These are phyloP conservation scores for Cyberlindnera suaveolens DNA, from an alignment of 805 yeast genomes.

Conservation along the genomic window DNA sequence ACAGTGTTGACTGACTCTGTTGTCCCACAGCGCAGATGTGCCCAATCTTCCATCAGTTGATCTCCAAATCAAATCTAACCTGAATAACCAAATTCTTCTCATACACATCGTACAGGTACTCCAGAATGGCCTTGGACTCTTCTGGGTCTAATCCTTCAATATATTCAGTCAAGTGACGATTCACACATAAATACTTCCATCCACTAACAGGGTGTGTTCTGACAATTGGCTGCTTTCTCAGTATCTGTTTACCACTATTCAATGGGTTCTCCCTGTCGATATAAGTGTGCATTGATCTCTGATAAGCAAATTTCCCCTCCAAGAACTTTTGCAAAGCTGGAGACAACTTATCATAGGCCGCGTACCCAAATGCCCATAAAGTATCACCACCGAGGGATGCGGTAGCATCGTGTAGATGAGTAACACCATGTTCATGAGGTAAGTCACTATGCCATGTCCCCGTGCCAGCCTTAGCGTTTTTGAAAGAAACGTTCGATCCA, in stretches of 20 bases:
- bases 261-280: constrained; percentile 37
- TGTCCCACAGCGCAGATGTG: too few species aligned
- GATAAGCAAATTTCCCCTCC: constrained; percentile 48
- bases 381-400: constrained; percentile 51
- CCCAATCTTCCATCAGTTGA: too few species aligned
- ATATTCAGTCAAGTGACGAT: too few species aligned
- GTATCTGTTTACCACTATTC: constrained; percentile 39
- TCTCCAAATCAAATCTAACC: too few species aligned
- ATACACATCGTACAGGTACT: too few species aligned
- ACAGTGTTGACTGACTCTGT: too few species aligned
- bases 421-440: constrained; percentile 49
- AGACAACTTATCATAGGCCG: constrained; percentile 49
- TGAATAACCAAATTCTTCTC: too few species aligned
- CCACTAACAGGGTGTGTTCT: constrained; percentile 61
- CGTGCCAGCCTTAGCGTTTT: neutral
- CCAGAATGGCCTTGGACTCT: too few species aligned
- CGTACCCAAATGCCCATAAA: constrained; percentile 48
- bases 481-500: neutral
- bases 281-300: constrained; percentile 34
- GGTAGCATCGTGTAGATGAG: constrained; percentile 44
- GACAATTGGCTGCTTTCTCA: constrained; percentile 49
- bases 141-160: too few species aligned
- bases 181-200: too few species aligned
- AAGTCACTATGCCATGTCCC: constrained; percentile 41
- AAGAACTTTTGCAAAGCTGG: constrained; percentile 43